A percentile compares a stretch with the other conserved stretches of the same genome.
phyloP scores from a whole-genome alignment of 768 basidiomycete species.

The Kwoniella dendrophila region DNA sequence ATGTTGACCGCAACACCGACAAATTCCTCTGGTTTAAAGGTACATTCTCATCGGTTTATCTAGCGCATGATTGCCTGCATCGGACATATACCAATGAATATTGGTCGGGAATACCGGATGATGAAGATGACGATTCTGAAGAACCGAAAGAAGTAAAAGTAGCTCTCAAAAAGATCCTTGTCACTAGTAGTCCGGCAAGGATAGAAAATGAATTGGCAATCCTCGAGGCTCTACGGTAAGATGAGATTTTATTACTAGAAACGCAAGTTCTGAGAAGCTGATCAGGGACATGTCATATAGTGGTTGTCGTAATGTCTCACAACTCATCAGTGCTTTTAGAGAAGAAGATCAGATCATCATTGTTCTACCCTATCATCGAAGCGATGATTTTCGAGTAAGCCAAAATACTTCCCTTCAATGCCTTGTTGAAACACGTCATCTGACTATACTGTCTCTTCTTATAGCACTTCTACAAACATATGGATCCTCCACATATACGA shows the following conservation, averaged over 20 bases:
- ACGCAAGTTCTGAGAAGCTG: background rate
- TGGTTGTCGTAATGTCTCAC: conserved; percentile 82
- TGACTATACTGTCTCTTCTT: background rate
- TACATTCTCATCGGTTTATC: conserved; percentile 99
- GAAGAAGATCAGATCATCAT: conserved; percentile 88
- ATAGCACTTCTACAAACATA: conserved; percentile 70
- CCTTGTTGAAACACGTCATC: background rate
- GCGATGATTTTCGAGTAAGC: conserved; percentile 89
- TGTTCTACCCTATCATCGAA: conserved; percentile 88
- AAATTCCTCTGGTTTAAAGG: conserved; percentile 58
- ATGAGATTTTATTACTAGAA: background rate
- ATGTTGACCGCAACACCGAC: background rate
- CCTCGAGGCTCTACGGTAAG: conserved; percentile 67
- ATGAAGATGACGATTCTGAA: background rate
- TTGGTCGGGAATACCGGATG: conserved; percentile 58
- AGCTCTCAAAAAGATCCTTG: conserved; percentile 94
- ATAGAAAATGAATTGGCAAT: conserved; percentile 92
- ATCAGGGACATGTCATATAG: conserved; percentile 53
- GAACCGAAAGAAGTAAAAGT: conserved; percentile 63
- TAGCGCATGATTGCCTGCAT: conserved; percentile 79
- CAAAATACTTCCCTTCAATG: too few relatives aligned
- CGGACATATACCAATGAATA: conserved; percentile 61
- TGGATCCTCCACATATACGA: conserved; percentile 77
- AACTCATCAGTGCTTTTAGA: conserved; percentile 92
- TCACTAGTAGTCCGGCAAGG: conserved; percentile 88